phyloP scores from a whole-genome alignment of 768 basidiomycete genomes.

The Strobilomyces confusus region DNA sequence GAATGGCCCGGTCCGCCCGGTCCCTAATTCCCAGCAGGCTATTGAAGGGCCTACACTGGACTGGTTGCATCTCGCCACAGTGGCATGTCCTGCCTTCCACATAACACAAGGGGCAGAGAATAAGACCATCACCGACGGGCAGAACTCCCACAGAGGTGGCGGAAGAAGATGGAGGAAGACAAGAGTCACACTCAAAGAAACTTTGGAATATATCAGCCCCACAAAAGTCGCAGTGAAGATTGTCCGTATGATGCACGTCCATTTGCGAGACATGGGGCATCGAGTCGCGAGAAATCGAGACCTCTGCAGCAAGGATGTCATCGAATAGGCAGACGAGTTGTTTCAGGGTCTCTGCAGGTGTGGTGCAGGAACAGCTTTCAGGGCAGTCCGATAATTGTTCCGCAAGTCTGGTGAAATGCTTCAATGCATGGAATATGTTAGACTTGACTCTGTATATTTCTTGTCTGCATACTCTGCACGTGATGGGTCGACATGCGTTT shows the following conservation, averaged over 20 bases:
- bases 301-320: constrained; percentile 42
- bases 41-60: constrained; percentile 51
- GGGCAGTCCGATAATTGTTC: constrained; percentile 6
- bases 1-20: constrained; percentile 31
- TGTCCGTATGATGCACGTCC: constrained; percentile 16
- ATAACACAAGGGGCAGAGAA: constrained; percentile 70
- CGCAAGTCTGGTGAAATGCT: constrained; percentile 27
- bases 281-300: constrained; percentile 36
- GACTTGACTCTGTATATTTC: constrained; percentile 77
- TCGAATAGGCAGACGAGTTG: constrained; percentile 46
- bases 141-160: constrained; percentile 10
- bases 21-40: constrained; percentile 44
- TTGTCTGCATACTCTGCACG: constrained; percentile 65
- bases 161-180: constrained; percentile 31
- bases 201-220: constrained; percentile 78
- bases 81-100: constrained; percentile 72
- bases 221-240: constrained; percentile 72
- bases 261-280: constrained; percentile 30
- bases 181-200: constrained; percentile 66
- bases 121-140: constrained; percentile 40
- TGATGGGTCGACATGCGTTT: not conserved
- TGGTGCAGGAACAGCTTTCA: not conserved
- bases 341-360: constrained; percentile 24
- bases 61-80: constrained; percentile 58
- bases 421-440: constrained; percentile 54